Conservation (phyloP, 1,139 yeast genomes). For the Candida sanyaensis region DNA sequence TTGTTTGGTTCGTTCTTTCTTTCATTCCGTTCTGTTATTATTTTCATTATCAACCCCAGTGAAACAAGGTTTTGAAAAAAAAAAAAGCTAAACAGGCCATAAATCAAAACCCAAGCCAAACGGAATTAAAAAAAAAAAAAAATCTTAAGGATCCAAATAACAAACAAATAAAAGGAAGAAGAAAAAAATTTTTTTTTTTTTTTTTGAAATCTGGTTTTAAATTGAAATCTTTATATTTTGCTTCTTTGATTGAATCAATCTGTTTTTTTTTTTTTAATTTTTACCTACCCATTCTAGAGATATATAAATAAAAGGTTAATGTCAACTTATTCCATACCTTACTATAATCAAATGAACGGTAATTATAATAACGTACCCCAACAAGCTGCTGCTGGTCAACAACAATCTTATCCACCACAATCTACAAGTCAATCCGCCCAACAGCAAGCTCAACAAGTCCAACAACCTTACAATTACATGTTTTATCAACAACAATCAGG, state of each 20-base stretch:
- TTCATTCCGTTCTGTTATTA: neutral
- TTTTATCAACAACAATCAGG: constrained; percentile 21
- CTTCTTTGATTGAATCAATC: neutral
- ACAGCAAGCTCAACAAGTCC: constrained; percentile 12
- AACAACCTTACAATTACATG: constrained; percentile 23
- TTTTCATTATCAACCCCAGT: neutral
- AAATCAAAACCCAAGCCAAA: neutral
- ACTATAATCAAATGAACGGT: constrained; percentile 18
- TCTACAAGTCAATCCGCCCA: neutral
- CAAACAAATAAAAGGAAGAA: neutral
- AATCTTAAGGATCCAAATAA: neutral
- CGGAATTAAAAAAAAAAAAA: neutral
- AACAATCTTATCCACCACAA: constrained; percentile 13
- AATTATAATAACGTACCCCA: constrained; percentile 16
- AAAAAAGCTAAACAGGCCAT: neutral
- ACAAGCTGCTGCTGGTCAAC: constrained; percentile 13
- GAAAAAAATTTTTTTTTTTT: neutral
- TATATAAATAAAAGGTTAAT: constrained; percentile 4
- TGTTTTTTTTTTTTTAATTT: neutral
- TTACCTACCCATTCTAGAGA: neutral
- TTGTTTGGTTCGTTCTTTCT: no score
- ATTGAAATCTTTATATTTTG: neutral
- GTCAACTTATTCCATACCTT: constrained; percentile 15
- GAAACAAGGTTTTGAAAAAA: neutral
- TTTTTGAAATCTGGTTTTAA: neutral